These are phyloP conservation scores for Neofusicoccum cordaticola DNA, from an alignment of 2,329 filamentous ascomycete genomes.

Conservation along the genomic window DNA sequence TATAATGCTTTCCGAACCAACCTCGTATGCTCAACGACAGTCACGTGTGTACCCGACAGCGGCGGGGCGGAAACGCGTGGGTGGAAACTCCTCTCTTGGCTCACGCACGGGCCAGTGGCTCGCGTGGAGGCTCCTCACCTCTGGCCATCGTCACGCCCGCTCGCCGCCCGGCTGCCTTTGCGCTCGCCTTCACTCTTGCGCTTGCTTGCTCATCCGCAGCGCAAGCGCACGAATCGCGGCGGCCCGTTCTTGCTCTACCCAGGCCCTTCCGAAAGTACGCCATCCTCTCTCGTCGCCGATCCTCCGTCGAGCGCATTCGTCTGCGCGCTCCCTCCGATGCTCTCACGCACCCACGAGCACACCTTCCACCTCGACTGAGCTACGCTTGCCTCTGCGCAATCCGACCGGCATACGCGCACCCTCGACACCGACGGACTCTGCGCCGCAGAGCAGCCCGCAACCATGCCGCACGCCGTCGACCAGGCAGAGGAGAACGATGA, in stretches of 20 bases:
- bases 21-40: too few relatives aligned
- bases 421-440: background rate
- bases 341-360: background rate
- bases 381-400: background rate
- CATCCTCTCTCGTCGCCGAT: background rate
- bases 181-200: background rate
- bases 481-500: slow-evolving; percentile 24
- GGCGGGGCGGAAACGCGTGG: too few relatives aligned
- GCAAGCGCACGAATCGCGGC: background rate
- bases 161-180: background rate
- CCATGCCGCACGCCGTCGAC: slow-evolving; percentile 39
- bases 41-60: too few relatives aligned
- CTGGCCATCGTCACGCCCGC: slow-evolving; percentile 3
- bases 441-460: background rate
- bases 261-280: background rate
- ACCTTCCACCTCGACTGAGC: background rate
- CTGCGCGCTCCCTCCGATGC: slow-evolving; percentile 1
- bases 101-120: background rate
- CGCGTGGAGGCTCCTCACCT: background rate
- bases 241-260: background rate
- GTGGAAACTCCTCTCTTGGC: too few relatives aligned
- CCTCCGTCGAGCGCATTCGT: background rate
- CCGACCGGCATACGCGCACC: background rate
- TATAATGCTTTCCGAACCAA: too few relatives aligned
- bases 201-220: background rate